Percentiles rank a stretch among this genome's conserved stretches.
These are phyloP conservation scores for Aquilaria agallochum DNA, from an alignment of 441 rosid species.

Conservation along the genomic window DNA sequence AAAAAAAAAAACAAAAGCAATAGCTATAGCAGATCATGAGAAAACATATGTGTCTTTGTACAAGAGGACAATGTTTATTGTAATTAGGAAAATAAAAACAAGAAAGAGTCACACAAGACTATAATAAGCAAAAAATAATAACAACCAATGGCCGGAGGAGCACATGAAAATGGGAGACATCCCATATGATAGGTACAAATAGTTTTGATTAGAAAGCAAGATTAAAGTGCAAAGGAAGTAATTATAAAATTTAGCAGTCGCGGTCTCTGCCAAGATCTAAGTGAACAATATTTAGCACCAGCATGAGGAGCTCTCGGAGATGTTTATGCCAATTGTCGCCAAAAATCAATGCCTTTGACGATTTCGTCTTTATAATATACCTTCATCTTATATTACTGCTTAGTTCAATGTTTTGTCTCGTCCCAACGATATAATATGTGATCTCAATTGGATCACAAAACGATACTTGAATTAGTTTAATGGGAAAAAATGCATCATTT, in stretches of 20 bases:
- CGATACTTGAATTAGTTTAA: too few species aligned
- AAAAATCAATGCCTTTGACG: background rate
- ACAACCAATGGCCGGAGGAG: background rate
- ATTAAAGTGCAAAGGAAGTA: slow-evolving; percentile 6
- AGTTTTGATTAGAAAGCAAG: background rate
- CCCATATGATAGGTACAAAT: slow-evolving; percentile 12
- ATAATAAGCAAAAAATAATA: too few species aligned
- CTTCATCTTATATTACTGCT: background rate
- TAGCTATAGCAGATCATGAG: too few species aligned
- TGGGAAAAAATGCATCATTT: too few species aligned
- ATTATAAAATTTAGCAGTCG: slow-evolving; percentile 2
- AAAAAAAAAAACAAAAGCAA: too few species aligned
- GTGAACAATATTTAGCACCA: slow-evolving; percentile 6
- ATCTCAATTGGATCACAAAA: too few species aligned
- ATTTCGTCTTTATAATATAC: background rate
- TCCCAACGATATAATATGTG: background rate
- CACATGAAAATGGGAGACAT: slow-evolving; percentile 20
- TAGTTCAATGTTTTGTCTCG: background rate
- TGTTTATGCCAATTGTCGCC: slow-evolving; percentile 15
- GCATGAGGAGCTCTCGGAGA: slow-evolving; percentile 7
- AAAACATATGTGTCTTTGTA: too few species aligned
- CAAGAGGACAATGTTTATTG: background rate
- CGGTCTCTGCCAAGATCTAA: slow-evolving; percentile 14
- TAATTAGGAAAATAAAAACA: background rate
- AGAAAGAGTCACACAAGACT: background rate